Conservation (phyloP, 2,329 filamentous ascomycete species). For the Bisporella sp. region DNA sequence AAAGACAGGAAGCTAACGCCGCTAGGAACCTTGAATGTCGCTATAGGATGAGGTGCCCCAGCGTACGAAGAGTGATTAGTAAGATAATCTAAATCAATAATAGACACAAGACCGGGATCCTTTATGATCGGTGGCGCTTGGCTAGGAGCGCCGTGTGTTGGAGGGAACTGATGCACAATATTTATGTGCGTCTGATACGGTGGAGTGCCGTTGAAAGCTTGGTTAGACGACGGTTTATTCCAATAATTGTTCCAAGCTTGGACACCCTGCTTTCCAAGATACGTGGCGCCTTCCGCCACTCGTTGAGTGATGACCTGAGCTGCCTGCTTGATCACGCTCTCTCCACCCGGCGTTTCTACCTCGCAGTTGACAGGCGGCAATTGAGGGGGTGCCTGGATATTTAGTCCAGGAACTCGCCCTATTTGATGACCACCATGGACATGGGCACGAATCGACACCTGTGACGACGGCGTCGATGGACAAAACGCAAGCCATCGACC, state of each 20-base stretch:
- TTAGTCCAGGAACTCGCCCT: conserved; percentile 47
- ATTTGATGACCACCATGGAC: conserved; percentile 46
- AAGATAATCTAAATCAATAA: conserved; percentile 63
- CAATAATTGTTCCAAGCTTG: conserved; percentile 79
- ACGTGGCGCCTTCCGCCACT: conserved; percentile 65
- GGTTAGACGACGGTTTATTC: conserved; percentile 46
- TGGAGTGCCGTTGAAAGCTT: conserved; percentile 36
- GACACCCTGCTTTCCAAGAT: conserved; percentile 69
- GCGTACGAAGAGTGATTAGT: conserved; percentile 40
- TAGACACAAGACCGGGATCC: conserved; percentile 68
- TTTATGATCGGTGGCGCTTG: conserved; percentile 41
- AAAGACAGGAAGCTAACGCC: conserved; percentile 80
- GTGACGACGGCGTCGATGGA: conserved; percentile 62
- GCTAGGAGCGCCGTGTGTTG: conserved; percentile 61
- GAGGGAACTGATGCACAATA: conserved; percentile 53
- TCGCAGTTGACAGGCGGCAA: conserved; percentile 59
- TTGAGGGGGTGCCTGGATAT: conserved; percentile 60
- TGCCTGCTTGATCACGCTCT: conserved; percentile 67
- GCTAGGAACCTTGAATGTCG: conserved; percentile 63
- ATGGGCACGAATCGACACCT: conserved; percentile 62
- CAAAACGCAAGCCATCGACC: conserved; percentile 74
- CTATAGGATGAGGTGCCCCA: conserved; percentile 50
- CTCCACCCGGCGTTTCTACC: conserved; percentile 65
- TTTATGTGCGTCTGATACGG: conserved; percentile 21
- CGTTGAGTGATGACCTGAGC: conserved; percentile 76